These are phyloP conservation scores for Suhomyces sp. DNA, from an alignment of 805 yeast species.

Conservation along the genomic window DNA sequence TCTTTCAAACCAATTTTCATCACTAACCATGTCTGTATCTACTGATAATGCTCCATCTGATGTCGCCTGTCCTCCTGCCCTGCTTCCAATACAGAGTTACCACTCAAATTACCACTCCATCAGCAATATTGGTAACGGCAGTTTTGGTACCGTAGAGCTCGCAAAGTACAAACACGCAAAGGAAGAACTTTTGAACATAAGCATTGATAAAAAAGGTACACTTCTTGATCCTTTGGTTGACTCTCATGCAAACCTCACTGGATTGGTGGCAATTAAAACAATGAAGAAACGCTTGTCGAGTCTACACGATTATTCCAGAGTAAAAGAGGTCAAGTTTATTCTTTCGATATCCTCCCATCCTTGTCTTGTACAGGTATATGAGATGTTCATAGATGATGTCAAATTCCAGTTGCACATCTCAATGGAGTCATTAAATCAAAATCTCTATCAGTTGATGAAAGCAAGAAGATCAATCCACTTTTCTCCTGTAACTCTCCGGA, in stretches of 20 bases:
- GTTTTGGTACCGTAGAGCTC: slow-evolving; percentile 68
- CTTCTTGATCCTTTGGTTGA: slow-evolving; percentile 45
- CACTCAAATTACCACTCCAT: slow-evolving; percentile 43
- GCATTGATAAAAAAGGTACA: slow-evolving; percentile 36
- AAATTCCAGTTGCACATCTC: slow-evolving; percentile 68
- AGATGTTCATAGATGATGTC: slow-evolving; percentile 68
- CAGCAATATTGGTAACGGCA: slow-evolving; percentile 64
- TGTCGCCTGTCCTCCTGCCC: slow-evolving; percentile 1
- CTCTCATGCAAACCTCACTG: slow-evolving; percentile 17
- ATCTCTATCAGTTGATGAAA: slow-evolving; percentile 72
- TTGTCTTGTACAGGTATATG: slow-evolving; percentile 70
- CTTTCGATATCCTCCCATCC: slow-evolving; percentile 67
- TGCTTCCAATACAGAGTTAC: slow-evolving; percentile 15
- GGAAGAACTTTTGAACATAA: slow-evolving; percentile 15
- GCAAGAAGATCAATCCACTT: slow-evolving; percentile 53
- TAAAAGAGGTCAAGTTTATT: slow-evolving; percentile 68
- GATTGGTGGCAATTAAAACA: slow-evolving; percentile 75
- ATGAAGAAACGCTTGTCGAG: slow-evolving; percentile 54
- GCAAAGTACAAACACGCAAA: slow-evolving; percentile 47
- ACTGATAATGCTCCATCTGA: slow-evolving; percentile 2
- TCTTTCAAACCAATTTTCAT: neutral
- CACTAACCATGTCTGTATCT: neutral
- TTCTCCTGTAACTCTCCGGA: slow-evolving; percentile 56
- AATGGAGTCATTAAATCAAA: slow-evolving; percentile 87
- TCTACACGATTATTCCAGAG: slow-evolving; percentile 32